phyloP scores from a whole-genome alignment of 1,284 basidiomycete genomes.

The Pterulicium gracile region DNA sequence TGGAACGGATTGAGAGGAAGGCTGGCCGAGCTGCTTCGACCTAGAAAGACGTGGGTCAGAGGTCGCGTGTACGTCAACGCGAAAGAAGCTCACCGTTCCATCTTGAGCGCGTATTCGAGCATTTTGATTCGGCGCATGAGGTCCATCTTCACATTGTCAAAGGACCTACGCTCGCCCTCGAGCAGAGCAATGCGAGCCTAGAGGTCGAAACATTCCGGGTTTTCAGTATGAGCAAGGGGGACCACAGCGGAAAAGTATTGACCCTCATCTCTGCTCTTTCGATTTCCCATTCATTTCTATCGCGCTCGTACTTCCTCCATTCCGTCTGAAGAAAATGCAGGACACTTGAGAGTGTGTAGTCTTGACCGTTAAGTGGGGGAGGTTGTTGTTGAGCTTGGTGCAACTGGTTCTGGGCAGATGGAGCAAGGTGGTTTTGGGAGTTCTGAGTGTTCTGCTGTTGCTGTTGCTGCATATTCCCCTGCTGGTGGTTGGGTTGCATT shows the following conservation, averaged over 20 bases:
- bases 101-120: conserved; percentile 91
- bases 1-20: conserved; percentile 36
- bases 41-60: conserved; percentile 33
- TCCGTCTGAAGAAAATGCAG: conserved; percentile 97
- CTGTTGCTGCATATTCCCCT: neutral
- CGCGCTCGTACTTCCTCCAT: conserved; percentile 93
- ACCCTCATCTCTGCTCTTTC: conserved; percentile 98
- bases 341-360: conserved; percentile 89
- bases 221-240: conserved; percentile 15
- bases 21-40: conserved; percentile 69
- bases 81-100: conserved; percentile 69
- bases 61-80: conserved; percentile 17
- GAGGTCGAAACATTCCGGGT: conserved; percentile 14
- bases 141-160: conserved; percentile 95
- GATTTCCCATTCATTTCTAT: conserved; percentile 99
- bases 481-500: neutral
- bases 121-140: conserved; percentile 96
- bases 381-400: conserved; percentile 48
- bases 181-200: conserved; percentile 95
- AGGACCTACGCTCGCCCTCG: conserved; percentile 91
- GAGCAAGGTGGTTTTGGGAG: conserved; percentile 38
- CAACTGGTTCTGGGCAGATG: conserved; percentile 16
- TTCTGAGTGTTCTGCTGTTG: conserved; percentile 32
- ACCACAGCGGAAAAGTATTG: conserved; percentile 23
- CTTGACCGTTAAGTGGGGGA: conserved; percentile 71